These are phyloP conservation scores for Boletus sp. DNA, from an alignment of 768 basidiomycete species.

Conservation along the genomic window DNA sequence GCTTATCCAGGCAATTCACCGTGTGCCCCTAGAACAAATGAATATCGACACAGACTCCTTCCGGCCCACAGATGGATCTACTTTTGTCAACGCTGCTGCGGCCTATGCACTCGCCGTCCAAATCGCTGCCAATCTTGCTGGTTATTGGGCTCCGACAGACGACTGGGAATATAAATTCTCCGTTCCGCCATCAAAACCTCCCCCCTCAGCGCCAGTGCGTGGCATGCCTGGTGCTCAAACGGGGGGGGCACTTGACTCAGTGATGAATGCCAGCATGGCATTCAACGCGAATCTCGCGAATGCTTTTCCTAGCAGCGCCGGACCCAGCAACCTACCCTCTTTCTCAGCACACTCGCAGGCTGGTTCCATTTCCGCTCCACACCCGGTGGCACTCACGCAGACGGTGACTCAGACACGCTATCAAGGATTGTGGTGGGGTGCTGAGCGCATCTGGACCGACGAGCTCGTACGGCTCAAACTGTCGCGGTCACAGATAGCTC, in stretches of 20 bases:
- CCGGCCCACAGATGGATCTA: slow-evolving; percentile 40
- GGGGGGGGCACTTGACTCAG: slow-evolving; percentile 38
- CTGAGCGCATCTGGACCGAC: slow-evolving; percentile 83
- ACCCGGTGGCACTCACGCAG: slow-evolving; percentile 25
- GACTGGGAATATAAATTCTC: slow-evolving; percentile 63
- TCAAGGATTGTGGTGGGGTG: slow-evolving; percentile 89
- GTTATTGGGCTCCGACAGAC: slow-evolving; percentile 71
- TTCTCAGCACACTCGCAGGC: neutral
- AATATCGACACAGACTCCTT: slow-evolving; percentile 49
- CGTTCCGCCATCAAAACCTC: slow-evolving; percentile 31
- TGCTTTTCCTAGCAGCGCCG: neutral
- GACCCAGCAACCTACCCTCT: slow-evolving; percentile 4
- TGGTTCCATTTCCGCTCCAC: slow-evolving; percentile 15
- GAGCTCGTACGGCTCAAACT: slow-evolving; percentile 81
- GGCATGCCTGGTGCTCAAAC: slow-evolving; percentile 5
- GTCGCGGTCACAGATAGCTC: slow-evolving; percentile 64
- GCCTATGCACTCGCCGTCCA: slow-evolving; percentile 73
- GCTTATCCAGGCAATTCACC: slow-evolving; percentile 50
- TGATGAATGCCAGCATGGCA: slow-evolving; percentile 46
- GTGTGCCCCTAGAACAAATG: slow-evolving; percentile 42
- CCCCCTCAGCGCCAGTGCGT: slow-evolving; percentile 6
- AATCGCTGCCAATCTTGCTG: slow-evolving; percentile 60
- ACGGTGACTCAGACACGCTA: slow-evolving; percentile 54
- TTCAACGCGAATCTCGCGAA: slow-evolving; percentile 37
- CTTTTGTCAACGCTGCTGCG: slow-evolving; percentile 53